Base-by-base conservation (phyloP, 1,284 basidiomycete genomes). In the Heterobasidion irregulare region DNA sequence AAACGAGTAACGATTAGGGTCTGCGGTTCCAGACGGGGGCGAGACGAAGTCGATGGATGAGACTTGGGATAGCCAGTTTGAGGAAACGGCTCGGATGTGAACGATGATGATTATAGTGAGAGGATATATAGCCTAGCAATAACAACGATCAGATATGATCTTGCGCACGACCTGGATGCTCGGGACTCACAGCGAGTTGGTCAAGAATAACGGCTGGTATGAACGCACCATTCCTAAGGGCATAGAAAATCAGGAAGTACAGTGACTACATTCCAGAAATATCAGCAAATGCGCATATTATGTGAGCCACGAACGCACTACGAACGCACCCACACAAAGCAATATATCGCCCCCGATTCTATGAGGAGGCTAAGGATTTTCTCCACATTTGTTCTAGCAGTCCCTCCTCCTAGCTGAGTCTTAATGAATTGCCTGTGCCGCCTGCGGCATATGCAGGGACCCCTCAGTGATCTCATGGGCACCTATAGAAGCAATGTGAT, bases 311-410 rank as follows among this genome's bases (percentile, higher is more conserved):
- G 26, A 26, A 26, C 5, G 26, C 3, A 26, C 16, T n/a, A 32
- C 12, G 6, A 16, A 45, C 7, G 13, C 18, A 57, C 57, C 57
- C 56, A 57, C 18, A 57, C 43, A 47, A 48, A 54, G 9, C 53
- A n/a, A n/a, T n/a, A n/a, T n/a, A n/a, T n/a, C n/a, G n/a, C n/a
- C n/a, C n/a, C n/a, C n/a, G n/a, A n/a, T 44, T 58, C 57, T 33
- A 58, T 35, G 43, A 58, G 47, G 19, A 51, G 53, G 26, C 26
- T 34, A 16, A 58, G 56, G 2, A 34, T 35, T 26, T 54, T 54
- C 53, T 58, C 56, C 15, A 47, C 38, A 12, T n/a, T 49, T 8
- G 19, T 47, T 12, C 26, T 13, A 9, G 19, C 7, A 6, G 18
- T 26, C 8, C 15, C 19, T 9, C 44, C 26, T 12, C 36, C 34